Percentiles rank a stretch among this genome's conserved stretches.
These are phyloP conservation scores for Scytalidium sp. DNA, from an alignment of 2,329 filamentous ascomycete species.

Conservation along the genomic window DNA sequence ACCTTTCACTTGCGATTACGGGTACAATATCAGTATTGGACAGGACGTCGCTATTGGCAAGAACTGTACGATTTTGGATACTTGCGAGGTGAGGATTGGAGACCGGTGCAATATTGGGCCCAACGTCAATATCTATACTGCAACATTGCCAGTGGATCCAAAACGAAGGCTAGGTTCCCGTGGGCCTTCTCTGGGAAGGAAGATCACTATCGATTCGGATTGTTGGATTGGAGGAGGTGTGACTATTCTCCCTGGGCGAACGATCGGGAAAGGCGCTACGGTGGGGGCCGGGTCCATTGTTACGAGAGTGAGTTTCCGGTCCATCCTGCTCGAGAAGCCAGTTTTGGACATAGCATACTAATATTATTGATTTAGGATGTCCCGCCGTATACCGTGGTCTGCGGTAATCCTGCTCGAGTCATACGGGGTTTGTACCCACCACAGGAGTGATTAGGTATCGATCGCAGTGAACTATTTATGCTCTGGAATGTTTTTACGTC, in stretches of 20 bases:
- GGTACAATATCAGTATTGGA: conserved; percentile 89
- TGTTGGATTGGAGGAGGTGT: conserved; percentile 63
- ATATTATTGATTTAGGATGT: conserved; percentile 23
- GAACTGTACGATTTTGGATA: conserved; percentile 83
- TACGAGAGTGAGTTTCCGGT: conserved; percentile 40
- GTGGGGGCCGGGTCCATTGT: conserved; percentile 54
- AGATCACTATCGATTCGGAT: conserved; percentile 73
- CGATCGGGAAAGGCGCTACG: conserved; percentile 49
- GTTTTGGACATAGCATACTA: conserved; percentile 1
- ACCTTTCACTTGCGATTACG: conserved; percentile 91
- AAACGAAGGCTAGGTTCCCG: conserved; percentile 71
- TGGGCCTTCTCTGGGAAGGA: conserved; percentile 66
- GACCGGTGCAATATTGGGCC: conserved; percentile 75
- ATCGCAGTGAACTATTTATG: neutral
- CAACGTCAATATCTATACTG: conserved; percentile 82
- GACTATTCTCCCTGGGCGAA: conserved; percentile 55
- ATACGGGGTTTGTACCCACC: conserved; percentile 24
- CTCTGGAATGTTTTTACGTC: neutral
- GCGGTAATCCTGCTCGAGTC: conserved; percentile 30
- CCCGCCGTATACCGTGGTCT: conserved; percentile 29
- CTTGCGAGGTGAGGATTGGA: conserved; percentile 79
- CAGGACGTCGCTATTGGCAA: conserved; percentile 80
- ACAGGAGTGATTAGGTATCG: conserved; percentile 5
- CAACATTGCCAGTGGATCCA: conserved; percentile 69
- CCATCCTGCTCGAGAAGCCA: neutral